Evolutionary conservation across 495 filamentous ascomycete genomes (phyloP), one percentile per base, ranked within the genome.

Genomic region (Annulohypoxylon moriforme): DNA sequence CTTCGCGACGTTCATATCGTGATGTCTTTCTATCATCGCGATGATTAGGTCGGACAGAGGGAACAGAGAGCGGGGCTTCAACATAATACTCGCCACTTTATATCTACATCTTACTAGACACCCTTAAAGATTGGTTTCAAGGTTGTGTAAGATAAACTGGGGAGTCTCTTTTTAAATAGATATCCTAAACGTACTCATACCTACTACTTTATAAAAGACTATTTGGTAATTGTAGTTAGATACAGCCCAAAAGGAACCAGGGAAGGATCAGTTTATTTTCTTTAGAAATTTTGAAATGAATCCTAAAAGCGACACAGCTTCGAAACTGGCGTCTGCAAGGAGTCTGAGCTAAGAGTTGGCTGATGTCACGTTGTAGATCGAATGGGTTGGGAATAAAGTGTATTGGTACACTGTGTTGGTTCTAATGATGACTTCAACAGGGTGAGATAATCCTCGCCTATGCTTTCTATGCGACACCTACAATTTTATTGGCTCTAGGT

Each of bases 311-410:
- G 31, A 8, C 53, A 16, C 7, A 8, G 33, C n/a, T 57, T 36
- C 33, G 8, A 20, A 36, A 33, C 38, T 56, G 25, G 13, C 3
- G 10, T 3, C 16, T 34, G 4, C 29, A 20, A 33, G 36, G 29
- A 47, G 27, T 13, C 20, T 44, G 18, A 60, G 18, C n/a, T 13
- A 27, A 33, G 22, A 18, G 24, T 61, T 53, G 16, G 24, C 38
- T 57, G 47, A 71, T 66, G 68, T 57, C 36, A 66, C 62, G 44
- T 70, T 55, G 44, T 63, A 50, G 40, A 50, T 62, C 6, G 34
- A 22, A 40, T 70, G 40, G 34, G 47, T 27, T 55, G 9, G 29
- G 24, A 40, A 24, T 57, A 16, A 18, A 24, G 18, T 34, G 25
- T 44, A 22, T 2, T 25, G 14, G 16, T 46, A 25, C 13, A 55